Base-by-base conservation (phyloP, 2,329 filamentous ascomycete species). In the Metarhizium album region DNA sequence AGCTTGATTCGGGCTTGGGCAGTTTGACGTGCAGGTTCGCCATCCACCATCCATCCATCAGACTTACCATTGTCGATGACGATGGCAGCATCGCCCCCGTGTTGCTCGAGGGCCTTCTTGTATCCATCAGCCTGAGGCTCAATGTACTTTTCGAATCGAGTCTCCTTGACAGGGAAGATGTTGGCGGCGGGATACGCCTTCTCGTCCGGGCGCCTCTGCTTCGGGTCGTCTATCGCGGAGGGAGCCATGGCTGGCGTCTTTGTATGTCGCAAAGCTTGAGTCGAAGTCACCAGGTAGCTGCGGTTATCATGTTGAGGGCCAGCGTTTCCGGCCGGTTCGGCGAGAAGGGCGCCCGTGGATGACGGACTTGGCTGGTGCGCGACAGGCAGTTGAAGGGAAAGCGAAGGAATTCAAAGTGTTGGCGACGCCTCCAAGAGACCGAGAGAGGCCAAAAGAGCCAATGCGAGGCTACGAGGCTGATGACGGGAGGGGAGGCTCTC, bases 61-160 rank as follows among this genome's bases (percentile, higher is more conserved):
- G 13, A 49, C 69, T 54, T 71, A 94, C 90, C 93, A 85, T 96
- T 96, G 72, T 98, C 93, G 64, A 98, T 97, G 55, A 98, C 87
- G 62, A 98, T 96, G 47, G 90, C 88, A 48, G 83, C 86, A 45
- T 73, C 71, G 52, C 72, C 76, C 16, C 16, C 11, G 33, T 75
- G 67, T 20, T 76, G 70, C 51, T 79, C 70, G 47, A 79, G 75
- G 53, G 87, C 90, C 58, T 78, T 75, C 60, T 80, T 76, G 62
- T 86, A 90, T 46, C 86, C 87, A 60, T 91, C 84, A 8, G 74
- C 70, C 59, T 79, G 73, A 2, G 75, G 68, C 29, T 73, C 67
- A 37, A 78, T 68, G 50, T 69, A 75, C 53, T 74, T 74, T 54
- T 82, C 79, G 60, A 83, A 84, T 55, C 71, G 75, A 52, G 73